Base-by-base conservation (phyloP, 202 grass and related monocot genomes). In the Sporobolus alterniflorus region DNA sequence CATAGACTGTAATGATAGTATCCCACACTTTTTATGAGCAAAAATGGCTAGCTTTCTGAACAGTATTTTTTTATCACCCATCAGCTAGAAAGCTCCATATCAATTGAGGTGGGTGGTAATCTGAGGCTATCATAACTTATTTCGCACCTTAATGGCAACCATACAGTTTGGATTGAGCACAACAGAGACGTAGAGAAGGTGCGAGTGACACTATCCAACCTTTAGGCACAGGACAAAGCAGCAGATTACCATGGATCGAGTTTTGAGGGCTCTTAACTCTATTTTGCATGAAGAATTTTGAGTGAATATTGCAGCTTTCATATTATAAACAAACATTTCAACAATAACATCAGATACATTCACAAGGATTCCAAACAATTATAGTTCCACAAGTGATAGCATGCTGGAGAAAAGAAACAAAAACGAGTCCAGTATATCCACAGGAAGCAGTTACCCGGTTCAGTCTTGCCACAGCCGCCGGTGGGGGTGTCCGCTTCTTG, bases 391-490 rank as follows among this genome's bases (percentile, higher is more conserved):
- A n/a, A n/a, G n/a, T n/a, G n/a, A n/a, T n/a, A 76, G 28, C 18
- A 75, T n/a, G 49, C 22, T 12, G n/a, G n/a, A n/a, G n/a, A n/a
- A n/a, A 14, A 13, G 43, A 12, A 46, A 62, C 11, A 4, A 10
- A 25, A 64, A 31, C 30, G 63, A 71, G n/a, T 47, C 10, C 22
- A 50, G 32, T 52, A 71, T 41, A 36, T 72, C 51, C 18, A n/a
- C 20, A 62, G 76, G 55, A 78, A 78, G 74, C 74, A 77, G 41
- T 25, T 85, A 85, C 83, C 83, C 74, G 55, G 43, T 85, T 69
- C 11, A 50, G n/a, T 22, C 43, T 9, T 12, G 33, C 47, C 55
- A 34, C 75, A 3, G 16, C 50, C 29, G 21, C 64, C n/a, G 41
- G 40, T 26, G 54, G 51, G 36, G 50, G 54, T 8, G 5, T 0